Percentiles rank a stretch among this genome's conserved stretches.
These are phyloP conservation scores for Waltergamsia citrina DNA, from an alignment of 2,329 filamentous ascomycete species.

Conservation along the genomic window DNA sequence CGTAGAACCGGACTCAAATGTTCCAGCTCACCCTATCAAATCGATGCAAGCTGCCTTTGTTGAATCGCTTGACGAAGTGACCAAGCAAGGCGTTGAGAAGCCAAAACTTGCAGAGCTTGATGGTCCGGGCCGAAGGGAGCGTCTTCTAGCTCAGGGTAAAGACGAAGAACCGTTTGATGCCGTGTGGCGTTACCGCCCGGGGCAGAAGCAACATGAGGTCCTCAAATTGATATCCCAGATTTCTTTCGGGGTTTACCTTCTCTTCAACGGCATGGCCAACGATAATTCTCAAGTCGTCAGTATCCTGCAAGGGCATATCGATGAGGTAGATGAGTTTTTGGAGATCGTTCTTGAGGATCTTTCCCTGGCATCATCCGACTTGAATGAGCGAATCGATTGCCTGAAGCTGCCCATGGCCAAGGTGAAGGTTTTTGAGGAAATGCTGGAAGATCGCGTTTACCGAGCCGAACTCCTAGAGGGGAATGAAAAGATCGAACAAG, in stretches of 20 bases:
- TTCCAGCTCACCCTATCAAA: conserved; percentile 53
- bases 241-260: conserved; percentile 82
- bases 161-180: conserved; percentile 64
- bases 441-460: conserved; percentile 79
- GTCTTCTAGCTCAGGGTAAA: conserved; percentile 57
- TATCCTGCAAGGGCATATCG: conserved; percentile 85
- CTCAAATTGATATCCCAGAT: conserved; percentile 89
- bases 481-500: conserved; percentile 86
- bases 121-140: conserved; percentile 53
- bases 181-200: conserved; percentile 65
- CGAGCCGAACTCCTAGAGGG: conserved; percentile 74
- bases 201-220: conserved; percentile 76
- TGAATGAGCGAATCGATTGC: conserved; percentile 70
- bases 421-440: conserved; percentile 71
- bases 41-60: conserved; percentile 75
- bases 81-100: conserved; percentile 36
- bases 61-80: conserved; percentile 69
- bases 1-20: too few relatives aligned
- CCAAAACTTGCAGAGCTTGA: conserved; percentile 44
- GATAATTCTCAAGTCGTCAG: conserved; percentile 79
- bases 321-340: conserved; percentile 87
- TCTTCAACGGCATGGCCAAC: conserved; percentile 79
- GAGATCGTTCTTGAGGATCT: conserved; percentile 82
- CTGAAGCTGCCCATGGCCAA: conserved; percentile 79
- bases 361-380: conserved; percentile 65